Evolutionary conservation across 163 green algal species (phyloP), one percentile per base, ranked within the genome.

Genomic region (Prototheca cutis): DNA sequence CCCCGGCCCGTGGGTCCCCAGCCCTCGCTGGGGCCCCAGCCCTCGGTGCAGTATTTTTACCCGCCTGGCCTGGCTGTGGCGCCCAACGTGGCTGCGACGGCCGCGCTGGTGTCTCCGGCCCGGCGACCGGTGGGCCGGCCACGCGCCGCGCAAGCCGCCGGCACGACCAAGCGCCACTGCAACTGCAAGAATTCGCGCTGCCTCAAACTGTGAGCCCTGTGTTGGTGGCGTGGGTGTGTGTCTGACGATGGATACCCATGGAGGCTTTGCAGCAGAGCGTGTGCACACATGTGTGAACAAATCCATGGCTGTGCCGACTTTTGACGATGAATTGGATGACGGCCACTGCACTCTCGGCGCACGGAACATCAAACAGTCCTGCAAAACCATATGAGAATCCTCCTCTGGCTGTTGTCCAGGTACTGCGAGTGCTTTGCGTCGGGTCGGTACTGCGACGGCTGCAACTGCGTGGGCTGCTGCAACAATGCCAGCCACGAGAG

Each of bases 371-470:
- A n/a, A n/a, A 19, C 30, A n/a, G n/a, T 33, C 33, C 53, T 23
- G 30, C 27, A n/a, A n/a, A 25, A 6, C 21, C n/a, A 6, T n/a
- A 31, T 23, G 6, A 21, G 6, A 21, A 2, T 47, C 6, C 53
- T 28, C 6, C 31, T 33, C 31, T 24, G 4, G 30, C n/a, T 3
- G 21, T 4, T 36, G 5, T 2, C 27, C 58, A 85, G 78, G 25
- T 98, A 98, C 71, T 98, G 91, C 71, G 91, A 97, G 72, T 98
- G 91, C 80, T 98, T 98, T 72, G 89, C 91, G 0, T 86, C 76
- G 25, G 91, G 90, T 1, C 74, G 78, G 10, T 96, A 97, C 73
- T 98, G 92, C 72, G 83, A 94, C 54, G 66, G 66, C 54, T 98
- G 92, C 86, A 96, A 96, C 76, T 98, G 92, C 76, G 31, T 84